These are phyloP conservation scores for Auricularia sp. DNA, from an alignment of 768 basidiomycete genomes.

Conservation along the genomic window DNA sequence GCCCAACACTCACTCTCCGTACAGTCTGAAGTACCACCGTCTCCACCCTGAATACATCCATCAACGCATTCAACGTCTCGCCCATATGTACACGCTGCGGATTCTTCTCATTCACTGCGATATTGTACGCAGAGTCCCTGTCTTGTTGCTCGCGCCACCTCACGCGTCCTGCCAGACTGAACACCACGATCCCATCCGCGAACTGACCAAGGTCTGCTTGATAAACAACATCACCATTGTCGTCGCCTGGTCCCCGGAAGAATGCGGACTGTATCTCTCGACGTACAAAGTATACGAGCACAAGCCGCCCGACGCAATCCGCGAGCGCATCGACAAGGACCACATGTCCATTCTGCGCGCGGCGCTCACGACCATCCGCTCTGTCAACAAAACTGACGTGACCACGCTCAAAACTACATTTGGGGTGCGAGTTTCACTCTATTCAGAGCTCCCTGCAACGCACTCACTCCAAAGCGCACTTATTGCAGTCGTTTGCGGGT, in stretches of 20 bases:
- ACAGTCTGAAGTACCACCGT: constrained; percentile 85
- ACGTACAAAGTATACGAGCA: constrained; percentile 91
- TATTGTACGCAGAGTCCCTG: constrained; percentile 47
- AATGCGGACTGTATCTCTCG: constrained; percentile 84
- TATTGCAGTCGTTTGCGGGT: constrained; percentile 66
- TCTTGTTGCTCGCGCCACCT: neutral
- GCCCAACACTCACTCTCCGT: neutral
- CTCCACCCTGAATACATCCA: constrained; percentile 97
- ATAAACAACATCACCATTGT: constrained; percentile 91
- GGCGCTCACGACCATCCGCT: constrained; percentile 78
- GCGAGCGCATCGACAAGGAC: constrained; percentile 86
- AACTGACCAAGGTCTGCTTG: constrained; percentile 86
- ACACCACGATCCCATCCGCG: constrained; percentile 83
- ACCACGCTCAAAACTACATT: constrained; percentile 86
- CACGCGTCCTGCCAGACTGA: constrained; percentile 47
- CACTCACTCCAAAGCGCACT: no score
- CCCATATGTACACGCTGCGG: constrained; percentile 68
- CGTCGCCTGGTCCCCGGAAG: constrained; percentile 83
- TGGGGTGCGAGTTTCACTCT: constrained; percentile 49
- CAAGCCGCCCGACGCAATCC: constrained; percentile 87
- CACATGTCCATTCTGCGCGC: constrained; percentile 72
- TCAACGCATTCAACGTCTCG: constrained; percentile 78
- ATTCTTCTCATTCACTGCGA: constrained; percentile 87
- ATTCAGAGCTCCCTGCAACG: neutral
- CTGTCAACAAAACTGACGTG: constrained; percentile 96